Conservation (phyloP, 2,329 filamentous ascomycete genomes). For the Penicillium sp. region DNA sequence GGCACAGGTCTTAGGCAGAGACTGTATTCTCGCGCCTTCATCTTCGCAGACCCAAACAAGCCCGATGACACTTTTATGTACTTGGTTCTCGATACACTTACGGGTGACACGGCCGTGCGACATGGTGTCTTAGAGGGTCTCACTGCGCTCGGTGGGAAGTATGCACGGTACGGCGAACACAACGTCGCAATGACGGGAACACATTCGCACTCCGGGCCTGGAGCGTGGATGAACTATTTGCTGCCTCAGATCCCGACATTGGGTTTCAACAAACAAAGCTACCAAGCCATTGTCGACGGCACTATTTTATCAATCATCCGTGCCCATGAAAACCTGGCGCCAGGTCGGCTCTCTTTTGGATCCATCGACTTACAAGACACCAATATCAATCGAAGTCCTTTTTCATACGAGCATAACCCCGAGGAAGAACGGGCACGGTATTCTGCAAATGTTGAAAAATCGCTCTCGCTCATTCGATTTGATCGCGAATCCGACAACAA, state of each 20-base stretch:
- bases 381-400: slow-evolving; percentile 87
- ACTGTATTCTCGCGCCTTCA: slow-evolving; percentile 85
- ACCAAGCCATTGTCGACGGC: slow-evolving; percentile 84
- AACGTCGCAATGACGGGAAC: slow-evolving; percentile 91
- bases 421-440: slow-evolving; percentile 71
- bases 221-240: slow-evolving; percentile 92
- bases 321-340: slow-evolving; percentile 70
- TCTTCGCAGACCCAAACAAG: slow-evolving; percentile 68
- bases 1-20: slow-evolving; percentile 84
- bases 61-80: slow-evolving; percentile 78
- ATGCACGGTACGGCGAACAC: slow-evolving; percentile 70
- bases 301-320: slow-evolving; percentile 76
- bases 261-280: slow-evolving; percentile 84
- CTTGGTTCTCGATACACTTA: slow-evolving; percentile 80
- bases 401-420: slow-evolving; percentile 84
- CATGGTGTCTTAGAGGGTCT: slow-evolving; percentile 82
- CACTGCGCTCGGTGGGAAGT: slow-evolving; percentile 66
- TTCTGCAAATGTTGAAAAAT: slow-evolving; percentile 66
- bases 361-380: slow-evolving; percentile 69
- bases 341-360: slow-evolving; percentile 71
- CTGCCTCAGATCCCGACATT: slow-evolving; percentile 85
- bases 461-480: slow-evolving; percentile 77
- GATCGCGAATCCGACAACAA: slow-evolving; percentile 71
- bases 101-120: slow-evolving; percentile 83
- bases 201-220: slow-evolving; percentile 88